Evolutionary conservation across 805 yeast genomes (phyloP), one percentile per base, ranked within the genome.

Genomic region (Gaillardinia entomophila): DNA sequence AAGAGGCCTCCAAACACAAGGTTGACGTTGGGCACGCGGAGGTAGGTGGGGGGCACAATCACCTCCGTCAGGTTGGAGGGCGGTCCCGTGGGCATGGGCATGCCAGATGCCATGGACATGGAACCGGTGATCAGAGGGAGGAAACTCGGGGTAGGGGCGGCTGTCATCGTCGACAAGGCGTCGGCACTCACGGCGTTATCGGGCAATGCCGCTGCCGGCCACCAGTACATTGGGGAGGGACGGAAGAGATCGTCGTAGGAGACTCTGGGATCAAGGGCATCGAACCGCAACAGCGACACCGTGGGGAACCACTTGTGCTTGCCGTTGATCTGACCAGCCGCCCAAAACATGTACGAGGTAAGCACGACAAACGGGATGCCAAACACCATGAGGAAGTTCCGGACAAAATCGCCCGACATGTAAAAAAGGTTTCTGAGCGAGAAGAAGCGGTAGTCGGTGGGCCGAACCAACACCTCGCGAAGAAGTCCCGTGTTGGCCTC

Each of bases 331-430:
- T 35, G 37, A 6, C 44, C 38, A 2, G 63, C 57, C 7, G 43
- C 35, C 25, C 34, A 35, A 27, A 62, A 55, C 51, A 60, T 46
- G 36, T 46, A 60, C n/a, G 51, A 36, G 0, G 74, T 58, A 26
- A 66, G 42, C 1, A 70, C 53, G 32, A 73, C 49, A 30, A 71
- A 62, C 1, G 79, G 77, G 17, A 59, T 51, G 0, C 65, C 66
- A 41, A 66, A 64, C 1, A 59, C 36, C 15, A 50, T 41, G 35
- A 69, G 45, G 30, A 61, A 62, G 12, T 52, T 42, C 16, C 54
- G 47, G 6, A 62, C 31, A 1, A 57, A 11, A 17, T 55, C 43
- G 4, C 77, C 77, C 6, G 59, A 12, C 2, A 53, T 36, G 14
- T 48, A 46, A 26, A 45, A 47, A 6, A 46, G 7, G 26, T 53